Evolutionary conservation across 177 flowering plant species (phyloP).

Genomic region (Vitis hybrid): DNA sequence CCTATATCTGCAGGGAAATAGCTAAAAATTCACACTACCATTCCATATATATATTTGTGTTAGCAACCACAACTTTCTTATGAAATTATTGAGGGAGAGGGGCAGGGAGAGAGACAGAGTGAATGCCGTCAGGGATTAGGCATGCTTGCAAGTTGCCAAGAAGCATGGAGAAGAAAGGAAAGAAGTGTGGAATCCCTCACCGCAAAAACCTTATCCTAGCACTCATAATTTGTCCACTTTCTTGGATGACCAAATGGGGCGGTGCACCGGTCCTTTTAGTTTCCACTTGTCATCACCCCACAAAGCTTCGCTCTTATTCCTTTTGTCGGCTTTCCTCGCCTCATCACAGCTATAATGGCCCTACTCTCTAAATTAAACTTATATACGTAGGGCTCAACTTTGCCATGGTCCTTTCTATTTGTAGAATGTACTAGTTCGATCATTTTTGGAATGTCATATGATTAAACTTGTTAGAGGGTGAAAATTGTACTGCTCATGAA

Average conservation of each 20-base stretch:
- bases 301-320: constrained; percentile 1
- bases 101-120: neutral
- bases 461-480: too few species aligned
- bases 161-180: constrained; percentile 19
- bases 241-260: constrained; percentile 2
- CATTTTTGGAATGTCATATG: too few species aligned
- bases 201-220: constrained; percentile 20
- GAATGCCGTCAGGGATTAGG: neutral
- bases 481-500: too few species aligned
- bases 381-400: too few species aligned
- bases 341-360: neutral
- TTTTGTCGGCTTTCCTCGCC: neutral
- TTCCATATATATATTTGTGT: too few species aligned
- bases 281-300: constrained; percentile 29
- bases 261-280: constrained; percentile 14
- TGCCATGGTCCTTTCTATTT: too few species aligned
- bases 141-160: constrained; percentile 20
- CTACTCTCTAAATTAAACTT: too few species aligned
- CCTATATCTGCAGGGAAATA: too few species aligned
- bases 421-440: too few species aligned
- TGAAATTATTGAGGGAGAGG: too few species aligned
- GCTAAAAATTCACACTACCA: too few species aligned
- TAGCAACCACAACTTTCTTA: too few species aligned
- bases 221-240: neutral
- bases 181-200: constrained; percentile 11